These are phyloP conservation scores for Nothophytophthora sp. DNA, from an alignment of 352 stramenopile species.

Conservation along the genomic window DNA sequence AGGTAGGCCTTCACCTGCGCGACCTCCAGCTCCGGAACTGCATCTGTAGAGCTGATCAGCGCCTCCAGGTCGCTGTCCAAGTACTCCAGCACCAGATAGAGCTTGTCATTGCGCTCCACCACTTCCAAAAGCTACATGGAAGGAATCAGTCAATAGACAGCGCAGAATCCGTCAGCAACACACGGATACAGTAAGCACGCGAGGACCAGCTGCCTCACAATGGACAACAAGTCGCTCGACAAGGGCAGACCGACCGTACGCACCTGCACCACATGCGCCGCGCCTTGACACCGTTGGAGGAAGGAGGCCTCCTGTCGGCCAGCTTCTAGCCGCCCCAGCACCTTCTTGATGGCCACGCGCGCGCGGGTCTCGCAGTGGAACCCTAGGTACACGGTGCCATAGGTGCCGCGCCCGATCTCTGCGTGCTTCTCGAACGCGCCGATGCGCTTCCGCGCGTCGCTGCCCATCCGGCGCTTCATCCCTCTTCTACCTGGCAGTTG, in stretches of 20 bases:
- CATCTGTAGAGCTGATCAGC: constrained; percentile 40
- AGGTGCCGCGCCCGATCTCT: constrained; percentile 83
- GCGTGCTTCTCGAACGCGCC: constrained; percentile 68
- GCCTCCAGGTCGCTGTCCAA: constrained; percentile 82
- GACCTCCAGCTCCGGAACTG: constrained; percentile 38
- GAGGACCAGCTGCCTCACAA: too few species aligned
- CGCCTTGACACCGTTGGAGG: constrained; percentile 45
- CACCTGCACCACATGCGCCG: constrained; percentile 64
- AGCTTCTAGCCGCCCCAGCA: constrained; percentile 38
- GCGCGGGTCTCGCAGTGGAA: constrained; percentile 32
- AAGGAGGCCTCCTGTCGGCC: constrained; percentile 54
- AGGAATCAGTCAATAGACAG: too few species aligned
- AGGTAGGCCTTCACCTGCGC: constrained; percentile 71
- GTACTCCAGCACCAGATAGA: constrained; percentile 76
- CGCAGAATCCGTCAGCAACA: too few species aligned
- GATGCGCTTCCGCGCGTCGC: constrained; percentile 43
- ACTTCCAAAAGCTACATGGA: constrained; percentile 60
- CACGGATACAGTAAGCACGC: too few species aligned
- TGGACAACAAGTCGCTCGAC: not conserved
- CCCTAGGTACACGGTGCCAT: constrained; percentile 75
- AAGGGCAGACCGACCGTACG: constrained; percentile 1
- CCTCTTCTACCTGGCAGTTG: too few species aligned
- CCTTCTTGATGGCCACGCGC: constrained; percentile 80
- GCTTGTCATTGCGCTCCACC: constrained; percentile 59
- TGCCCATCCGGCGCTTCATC: constrained; percentile 39